Conservation (phyloP, 306 rosid genomes). For the Quercus berberidifolia region DNA sequence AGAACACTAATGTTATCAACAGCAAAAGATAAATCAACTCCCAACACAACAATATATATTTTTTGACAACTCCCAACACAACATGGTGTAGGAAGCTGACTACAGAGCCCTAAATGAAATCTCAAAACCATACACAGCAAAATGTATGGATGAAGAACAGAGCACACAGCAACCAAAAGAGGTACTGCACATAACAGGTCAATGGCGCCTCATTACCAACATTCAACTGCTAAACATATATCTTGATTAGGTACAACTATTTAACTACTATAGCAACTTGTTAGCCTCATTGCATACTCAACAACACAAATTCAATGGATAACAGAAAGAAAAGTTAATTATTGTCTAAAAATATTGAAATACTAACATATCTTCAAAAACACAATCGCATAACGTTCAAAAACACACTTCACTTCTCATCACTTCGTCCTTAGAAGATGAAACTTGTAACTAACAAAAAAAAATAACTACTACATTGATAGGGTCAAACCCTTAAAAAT, state of each 20-base stretch:
- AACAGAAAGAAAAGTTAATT: not conserved
- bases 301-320: not conserved
- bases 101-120: not conserved
- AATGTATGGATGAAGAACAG: not conserved
- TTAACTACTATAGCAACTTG: not conserved
- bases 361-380: not conserved
- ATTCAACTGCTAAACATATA: not conserved
- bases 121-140: not conserved
- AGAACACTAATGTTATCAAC: not conserved
- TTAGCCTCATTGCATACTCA: not conserved
- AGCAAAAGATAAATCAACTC: not conserved
- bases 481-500: not conserved
- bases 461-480: slow-evolving; percentile 7
- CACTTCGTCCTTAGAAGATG: not conserved
- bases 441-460: slow-evolving; percentile 7
- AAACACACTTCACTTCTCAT: slow-evolving; percentile 1
- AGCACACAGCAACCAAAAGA: not conserved
- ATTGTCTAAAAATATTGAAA: not conserved
- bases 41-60: not conserved
- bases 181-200: not conserved
- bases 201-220: not conserved
- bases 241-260: not conserved
- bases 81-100: not conserved
- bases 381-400: slow-evolving; percentile 1
- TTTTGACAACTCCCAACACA: too few species aligned